Base-by-base conservation (phyloP, 805 yeast genomes). In the Saccharomycopsis sp. region DNA sequence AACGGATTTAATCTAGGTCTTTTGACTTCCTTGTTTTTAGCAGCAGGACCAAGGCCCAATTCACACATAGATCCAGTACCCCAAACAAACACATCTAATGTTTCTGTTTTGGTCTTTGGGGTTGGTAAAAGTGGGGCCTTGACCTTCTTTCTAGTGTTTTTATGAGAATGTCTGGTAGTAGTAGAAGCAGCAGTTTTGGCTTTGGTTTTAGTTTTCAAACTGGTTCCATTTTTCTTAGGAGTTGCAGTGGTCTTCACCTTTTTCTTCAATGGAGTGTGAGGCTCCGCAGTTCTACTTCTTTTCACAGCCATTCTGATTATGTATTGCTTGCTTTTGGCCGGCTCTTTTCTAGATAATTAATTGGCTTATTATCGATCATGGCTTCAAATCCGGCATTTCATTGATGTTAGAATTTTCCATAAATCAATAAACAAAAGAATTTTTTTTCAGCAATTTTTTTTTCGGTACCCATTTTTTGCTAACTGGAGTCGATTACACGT, bases 1-100 rank as follows among this genome's bases (percentile, higher is more conserved):
- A 76, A 83, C 1, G 97, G 91, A 66, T 92, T 94, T 69, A 93
- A 76, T 64, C 99, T 81, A 17, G 99, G 99, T 69, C 99, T 83
- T 68, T 94, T 94, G 20, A 94, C 97, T 70, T 92, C 97, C 61
- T 91, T 90, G 42, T 90, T 93, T 64, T 80, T 86, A 1, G 96
- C 89, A n/a, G 77, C 81, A 8, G 98, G 98, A 1, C 99, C 99
- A n/a, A 94, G 76, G 1, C 99, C 99, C 29, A 94, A 78, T 70
- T 94, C 99, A 75, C 97, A 91, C 94, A 94, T 93, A 0, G 96
- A 85, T 1, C 99, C 99, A 1, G 96, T 82, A 47, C 99, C 99
- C 87, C 96, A 94, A 42, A 89, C 96, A 69, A 88, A 93, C 2
- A 94, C 77, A 67, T 91, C 94, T 56, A 93, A 73, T 20, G 81